Base-by-base conservation (phyloP, 306 rosid species). In the Carpinus viminea region DNA sequence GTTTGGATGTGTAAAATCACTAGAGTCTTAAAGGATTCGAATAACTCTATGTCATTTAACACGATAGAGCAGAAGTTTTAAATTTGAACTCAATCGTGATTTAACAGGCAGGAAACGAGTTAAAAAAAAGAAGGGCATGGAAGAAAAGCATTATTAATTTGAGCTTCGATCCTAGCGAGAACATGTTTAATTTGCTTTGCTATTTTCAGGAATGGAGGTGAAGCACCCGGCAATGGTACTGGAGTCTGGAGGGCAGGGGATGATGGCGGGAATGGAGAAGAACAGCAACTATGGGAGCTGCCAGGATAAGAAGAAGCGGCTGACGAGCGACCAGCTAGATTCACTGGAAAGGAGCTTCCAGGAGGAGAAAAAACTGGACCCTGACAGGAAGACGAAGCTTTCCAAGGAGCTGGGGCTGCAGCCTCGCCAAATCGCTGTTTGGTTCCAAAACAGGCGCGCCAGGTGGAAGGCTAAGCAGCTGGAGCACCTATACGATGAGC, bases 391-490 rank as follows among this genome's bases (percentile, higher is more conserved):
- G 81, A 86, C 89, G 90, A 91, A 93, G 91, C 97, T 95, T 2
- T 91, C 99, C 1, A 85, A 74, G 71, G 97, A 95, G 54, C 85
- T 95, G n/a, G 97, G 97, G 11, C 91, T 95, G 0, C 99, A 93
- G 72, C 97, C 99, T 53, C 91, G 97, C 11, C 98, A 95, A 57
- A 91, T 95, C 1, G 96, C 99, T 12, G 92, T 95, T 13, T 95
- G 99, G 99, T 95, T 95, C 80, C 99, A 95, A 72, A 95, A 95
- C 74, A 88, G 98, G 75, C 86, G 99, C 55, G 96, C 99, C 56
- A 85, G 97, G 60, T 93, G 98, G 98, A 95, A 93, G 83, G 81
- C 88, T 9, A 95, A 95, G 91, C 91, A 95, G 75, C 96, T 95
- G 21, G 94, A 95, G 77, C 79, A 83, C 73, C 80, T 93, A 83